Evolutionary conservation across 1,284 basidiomycete genomes (phyloP).

Genomic region (Papiliotrema flavescens): DNA sequence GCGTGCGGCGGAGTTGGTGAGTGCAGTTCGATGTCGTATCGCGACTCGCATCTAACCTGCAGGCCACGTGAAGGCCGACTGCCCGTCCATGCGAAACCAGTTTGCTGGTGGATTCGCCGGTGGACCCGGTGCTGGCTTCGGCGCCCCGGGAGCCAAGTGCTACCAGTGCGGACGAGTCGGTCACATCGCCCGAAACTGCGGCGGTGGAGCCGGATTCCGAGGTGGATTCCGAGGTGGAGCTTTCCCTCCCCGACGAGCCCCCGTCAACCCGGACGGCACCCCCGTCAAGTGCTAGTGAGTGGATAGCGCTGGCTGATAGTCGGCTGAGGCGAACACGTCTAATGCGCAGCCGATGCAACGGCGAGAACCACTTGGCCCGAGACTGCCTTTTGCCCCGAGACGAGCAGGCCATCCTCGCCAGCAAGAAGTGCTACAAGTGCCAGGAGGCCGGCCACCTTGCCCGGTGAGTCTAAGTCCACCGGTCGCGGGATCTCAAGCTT

Average conservation of each 20-base stretch:
- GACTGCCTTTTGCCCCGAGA: slow-evolving; percentile 47
- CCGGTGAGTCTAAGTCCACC: slow-evolving; percentile 14
- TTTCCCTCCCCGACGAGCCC: slow-evolving; percentile 11
- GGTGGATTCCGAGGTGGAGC: slow-evolving; percentile 17
- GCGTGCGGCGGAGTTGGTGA: slow-evolving; percentile 71
- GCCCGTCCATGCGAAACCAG: slow-evolving; percentile 66
- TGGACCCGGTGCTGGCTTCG: slow-evolving; percentile 1
- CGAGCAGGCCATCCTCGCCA: slow-evolving; percentile 34
- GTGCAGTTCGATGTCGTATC: slow-evolving; percentile 45
- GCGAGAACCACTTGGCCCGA: slow-evolving; percentile 47
- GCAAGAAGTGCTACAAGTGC: slow-evolving; percentile 49
- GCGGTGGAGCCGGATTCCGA: slow-evolving; percentile 17
- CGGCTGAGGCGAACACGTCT: neutral
- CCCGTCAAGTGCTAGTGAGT: slow-evolving; percentile 50
- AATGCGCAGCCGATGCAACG: slow-evolving; percentile 43
- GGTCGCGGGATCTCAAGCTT: neutral
- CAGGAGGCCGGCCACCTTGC: slow-evolving; percentile 48
- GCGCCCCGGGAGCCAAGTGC: slow-evolving; percentile 64
- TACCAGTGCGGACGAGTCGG: slow-evolving; percentile 53
- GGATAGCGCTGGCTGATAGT: neutral
- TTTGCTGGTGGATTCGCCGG: slow-evolving; percentile 44
- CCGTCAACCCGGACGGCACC: slow-evolving; percentile 39
- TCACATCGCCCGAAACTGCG: slow-evolving; percentile 43
- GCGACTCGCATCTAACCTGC: neutral
- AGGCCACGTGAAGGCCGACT: slow-evolving; percentile 63